A percentile compares a stretch with the other conserved stretches of the same genome.
phyloP scores from a whole-genome alignment of 2,329 filamentous ascomycete species.

The Epichloe uncinata region DNA sequence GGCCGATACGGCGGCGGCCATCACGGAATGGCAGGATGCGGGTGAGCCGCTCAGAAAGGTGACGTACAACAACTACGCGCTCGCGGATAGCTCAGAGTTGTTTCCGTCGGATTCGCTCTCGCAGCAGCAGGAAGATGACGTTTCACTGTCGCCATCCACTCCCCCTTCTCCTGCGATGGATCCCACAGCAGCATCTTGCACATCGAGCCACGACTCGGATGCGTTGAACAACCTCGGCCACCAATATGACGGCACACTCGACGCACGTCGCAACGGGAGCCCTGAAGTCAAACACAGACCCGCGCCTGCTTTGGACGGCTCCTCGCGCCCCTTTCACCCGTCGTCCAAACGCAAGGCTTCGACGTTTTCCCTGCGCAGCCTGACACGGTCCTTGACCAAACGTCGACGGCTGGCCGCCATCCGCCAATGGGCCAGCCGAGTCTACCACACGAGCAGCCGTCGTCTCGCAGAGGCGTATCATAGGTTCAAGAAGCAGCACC shows the following conservation, averaged over 20 bases:
- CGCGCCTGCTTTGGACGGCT: slow-evolving; percentile 4
- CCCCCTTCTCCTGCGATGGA: not conserved
- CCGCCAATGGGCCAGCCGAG: slow-evolving; percentile 16
- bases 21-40: slow-evolving; percentile 16
- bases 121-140: slow-evolving; percentile 8
- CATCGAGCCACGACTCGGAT: slow-evolving; percentile 1
- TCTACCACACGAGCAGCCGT: slow-evolving; percentile 14
- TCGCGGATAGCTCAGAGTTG: slow-evolving; percentile 15
- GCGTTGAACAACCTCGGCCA: slow-evolving; percentile 6
- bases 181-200: not conserved
- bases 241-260: slow-evolving; percentile 14
- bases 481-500: slow-evolving; percentile 14
- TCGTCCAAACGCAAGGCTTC: slow-evolving; percentile 20
- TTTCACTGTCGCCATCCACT: slow-evolving; percentile 1
- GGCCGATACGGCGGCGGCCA: slow-evolving; percentile 14
- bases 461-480: slow-evolving; percentile 15
- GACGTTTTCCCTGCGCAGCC: slow-evolving; percentile 16
- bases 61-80: slow-evolving; percentile 14
- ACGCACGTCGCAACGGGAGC: slow-evolving; percentile 9
- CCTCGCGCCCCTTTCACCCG: not conserved
- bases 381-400: slow-evolving; percentile 14
- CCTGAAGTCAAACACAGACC: slow-evolving; percentile 4
- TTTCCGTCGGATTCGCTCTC: slow-evolving; percentile 11
- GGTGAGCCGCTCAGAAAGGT: slow-evolving; percentile 6
- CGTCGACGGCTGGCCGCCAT: slow-evolving; percentile 14